phyloP scores from a whole-genome alignment of 768 basidiomycete species.

The Naganishia onofrii region DNA sequence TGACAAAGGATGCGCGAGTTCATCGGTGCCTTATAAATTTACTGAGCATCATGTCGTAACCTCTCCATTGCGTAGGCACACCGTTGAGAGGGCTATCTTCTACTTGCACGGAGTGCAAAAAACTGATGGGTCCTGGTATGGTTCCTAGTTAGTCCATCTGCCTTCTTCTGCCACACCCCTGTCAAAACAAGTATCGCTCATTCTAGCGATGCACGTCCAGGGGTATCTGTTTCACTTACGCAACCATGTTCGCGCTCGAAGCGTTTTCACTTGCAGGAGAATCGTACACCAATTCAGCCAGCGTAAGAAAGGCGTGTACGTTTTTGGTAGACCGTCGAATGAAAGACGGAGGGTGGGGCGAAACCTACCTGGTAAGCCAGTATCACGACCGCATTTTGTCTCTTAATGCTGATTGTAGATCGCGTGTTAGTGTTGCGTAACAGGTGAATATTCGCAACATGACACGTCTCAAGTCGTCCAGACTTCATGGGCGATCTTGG shows the following conservation, averaged over 20 bases:
- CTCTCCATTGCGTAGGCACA: slow-evolving; percentile 56
- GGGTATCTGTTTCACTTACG: slow-evolving; percentile 84
- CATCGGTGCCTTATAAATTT: not conserved
- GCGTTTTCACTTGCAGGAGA: slow-evolving; percentile 85
- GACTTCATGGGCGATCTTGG: slow-evolving; percentile 88
- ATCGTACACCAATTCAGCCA: slow-evolving; percentile 70
- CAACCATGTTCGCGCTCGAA: slow-evolving; percentile 92
- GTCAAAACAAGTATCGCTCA: not conserved
- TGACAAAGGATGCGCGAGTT: slow-evolving; percentile 52
- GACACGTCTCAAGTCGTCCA: slow-evolving; percentile 81
- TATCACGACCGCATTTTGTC: too few relatives aligned
- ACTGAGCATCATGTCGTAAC: not conserved
- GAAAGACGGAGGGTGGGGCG: slow-evolving; percentile 94
- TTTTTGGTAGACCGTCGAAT: slow-evolving; percentile 81
- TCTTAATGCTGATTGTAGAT: not conserved
- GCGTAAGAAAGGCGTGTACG: slow-evolving; percentile 71
- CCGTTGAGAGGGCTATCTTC: slow-evolving; percentile 66
- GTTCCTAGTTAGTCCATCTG: slow-evolving; percentile 77
- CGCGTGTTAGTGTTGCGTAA: slow-evolving; percentile 71
- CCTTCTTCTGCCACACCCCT: not conserved
- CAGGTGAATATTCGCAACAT: slow-evolving; percentile 73
- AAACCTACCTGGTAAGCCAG: slow-evolving; percentile 79
- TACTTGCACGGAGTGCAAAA: slow-evolving; percentile 78
- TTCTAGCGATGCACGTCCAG: slow-evolving; percentile 26
- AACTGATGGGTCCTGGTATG: slow-evolving; percentile 87